These are phyloP conservation scores for Pichia sp. DNA, from an alignment of 1,139 yeast species.

Conservation along the genomic window DNA sequence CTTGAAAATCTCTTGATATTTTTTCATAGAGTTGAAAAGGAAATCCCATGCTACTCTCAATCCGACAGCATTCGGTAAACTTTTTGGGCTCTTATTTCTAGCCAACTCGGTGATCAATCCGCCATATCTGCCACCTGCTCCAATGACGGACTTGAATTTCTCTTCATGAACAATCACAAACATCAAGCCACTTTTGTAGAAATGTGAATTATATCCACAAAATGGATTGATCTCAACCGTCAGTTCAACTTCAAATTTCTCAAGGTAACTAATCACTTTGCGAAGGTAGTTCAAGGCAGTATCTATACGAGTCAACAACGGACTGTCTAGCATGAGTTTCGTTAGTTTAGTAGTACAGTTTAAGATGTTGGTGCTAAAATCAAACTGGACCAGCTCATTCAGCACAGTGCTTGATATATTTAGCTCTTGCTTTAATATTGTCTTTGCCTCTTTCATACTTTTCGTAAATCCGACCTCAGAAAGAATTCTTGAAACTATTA, in stretches of 20 bases:
- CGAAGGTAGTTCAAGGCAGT: slow-evolving; percentile 56
- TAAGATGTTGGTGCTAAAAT: slow-evolving; percentile 65
- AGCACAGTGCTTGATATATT: slow-evolving; percentile 76
- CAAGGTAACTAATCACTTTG: slow-evolving; percentile 51
- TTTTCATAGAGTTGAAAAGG: slow-evolving; percentile 46
- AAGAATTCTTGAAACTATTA: slow-evolving; percentile 62
- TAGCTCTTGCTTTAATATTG: slow-evolving; percentile 62
- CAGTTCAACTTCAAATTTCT: slow-evolving; percentile 51
- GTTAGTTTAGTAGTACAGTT: slow-evolving; percentile 58
- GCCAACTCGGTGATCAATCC: slow-evolving; percentile 59
- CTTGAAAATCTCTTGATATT: slow-evolving; percentile 41
- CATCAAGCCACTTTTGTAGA: slow-evolving; percentile 79
- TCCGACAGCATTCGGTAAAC: slow-evolving; percentile 68
- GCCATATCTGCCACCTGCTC: slow-evolving; percentile 94
- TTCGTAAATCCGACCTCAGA: slow-evolving; percentile 75
- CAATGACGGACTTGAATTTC: slow-evolving; percentile 48
- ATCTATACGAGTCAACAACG: slow-evolving; percentile 56
- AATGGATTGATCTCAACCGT: slow-evolving; percentile 58
- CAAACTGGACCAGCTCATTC: slow-evolving; percentile 76
- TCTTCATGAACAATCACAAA: slow-evolving; percentile 65
- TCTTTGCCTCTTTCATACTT: slow-evolving; percentile 59
- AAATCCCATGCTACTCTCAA: slow-evolving; percentile 70
- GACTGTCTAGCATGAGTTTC: slow-evolving; percentile 72
- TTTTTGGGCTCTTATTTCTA: slow-evolving; percentile 33
- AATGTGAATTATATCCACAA: slow-evolving; percentile 74